Conservation (phyloP, 1,284 basidiomycete genomes). For the Pisolithus thermaeus region DNA sequence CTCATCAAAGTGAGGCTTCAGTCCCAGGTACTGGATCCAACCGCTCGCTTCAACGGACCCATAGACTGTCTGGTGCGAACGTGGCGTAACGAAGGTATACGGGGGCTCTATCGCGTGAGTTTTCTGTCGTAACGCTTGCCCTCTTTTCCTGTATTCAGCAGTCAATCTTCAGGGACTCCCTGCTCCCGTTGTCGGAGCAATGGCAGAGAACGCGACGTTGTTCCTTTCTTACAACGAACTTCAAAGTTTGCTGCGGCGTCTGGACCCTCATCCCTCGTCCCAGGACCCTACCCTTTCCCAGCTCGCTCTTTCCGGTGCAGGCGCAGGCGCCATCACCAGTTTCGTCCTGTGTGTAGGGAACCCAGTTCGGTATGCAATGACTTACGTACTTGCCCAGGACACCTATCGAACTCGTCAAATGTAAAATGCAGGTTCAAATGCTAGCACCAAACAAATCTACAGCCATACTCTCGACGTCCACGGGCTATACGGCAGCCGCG, state of each 20-base stretch:
- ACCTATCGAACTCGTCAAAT: constrained; percentile 94
- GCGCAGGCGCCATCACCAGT: constrained; percentile 81
- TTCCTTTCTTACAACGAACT: constrained; percentile 33
- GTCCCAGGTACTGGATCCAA: constrained; percentile 72
- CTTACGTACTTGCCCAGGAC: constrained; percentile 47
- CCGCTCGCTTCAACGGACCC: constrained; percentile 75
- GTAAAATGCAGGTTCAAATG: constrained; percentile 98
- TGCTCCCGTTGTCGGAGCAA: no score
- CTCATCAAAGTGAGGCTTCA: constrained; percentile 83
- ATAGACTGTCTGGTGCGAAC: constrained; percentile 83
- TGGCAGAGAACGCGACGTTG: no score
- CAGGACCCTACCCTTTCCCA: constrained; percentile 1
- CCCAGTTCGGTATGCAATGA: background rate
- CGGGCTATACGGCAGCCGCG: constrained; percentile 4
- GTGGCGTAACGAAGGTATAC: constrained; percentile 71
- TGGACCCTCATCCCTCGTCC: no score
- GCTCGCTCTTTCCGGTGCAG: constrained; percentile 45
- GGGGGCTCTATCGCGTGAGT: no score
- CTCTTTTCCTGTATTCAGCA: no score
- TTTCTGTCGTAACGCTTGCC: no score
- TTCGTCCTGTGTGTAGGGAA: constrained; percentile 68
- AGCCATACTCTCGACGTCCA: constrained; percentile 12
- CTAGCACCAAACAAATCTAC: constrained; percentile 36
- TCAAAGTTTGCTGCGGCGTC: no score
- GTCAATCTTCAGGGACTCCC: no score